phyloP scores from a whole-genome alignment of 2,329 filamentous ascomycete genomes.

The Sporothrix pseudoabietina region DNA sequence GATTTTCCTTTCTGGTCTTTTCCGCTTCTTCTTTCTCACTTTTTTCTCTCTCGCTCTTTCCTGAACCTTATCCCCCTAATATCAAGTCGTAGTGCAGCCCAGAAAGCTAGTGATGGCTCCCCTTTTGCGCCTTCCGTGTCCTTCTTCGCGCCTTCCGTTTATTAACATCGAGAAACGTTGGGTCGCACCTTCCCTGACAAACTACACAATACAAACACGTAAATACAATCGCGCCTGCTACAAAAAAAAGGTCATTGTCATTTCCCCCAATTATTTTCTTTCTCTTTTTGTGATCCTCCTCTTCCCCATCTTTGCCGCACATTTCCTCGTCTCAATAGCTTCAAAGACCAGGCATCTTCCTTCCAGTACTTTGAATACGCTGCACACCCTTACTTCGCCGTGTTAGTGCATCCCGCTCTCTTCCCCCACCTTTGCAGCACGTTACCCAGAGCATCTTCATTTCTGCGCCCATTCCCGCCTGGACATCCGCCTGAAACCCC shows the following conservation, averaged over 20 bases:
- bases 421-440: slow-evolving; percentile 15
- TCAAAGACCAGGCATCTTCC: slow-evolving; percentile 11
- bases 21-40: background rate
- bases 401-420: slow-evolving; percentile 14
- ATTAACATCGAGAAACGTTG: background rate
- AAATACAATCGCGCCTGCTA: background rate
- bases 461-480: background rate
- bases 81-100: background rate
- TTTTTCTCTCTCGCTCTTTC: background rate
- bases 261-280: background rate
- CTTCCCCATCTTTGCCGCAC: slow-evolving; percentile 4
- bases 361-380: background rate
- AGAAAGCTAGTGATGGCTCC: background rate
- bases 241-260: background rate
- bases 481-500: background rate
- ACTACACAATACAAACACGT: background rate
- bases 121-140: background rate
- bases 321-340: slow-evolving; percentile 26
- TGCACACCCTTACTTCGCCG: slow-evolving; percentile 4
- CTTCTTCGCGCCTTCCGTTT: background rate
- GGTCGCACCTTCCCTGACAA: slow-evolving; percentile 18
- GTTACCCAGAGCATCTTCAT: slow-evolving; percentile 1
- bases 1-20: background rate
- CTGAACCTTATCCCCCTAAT: background rate
- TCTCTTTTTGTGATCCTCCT: background rate